Conservation (phyloP, 306 rosid species). For the Hippophae tibetana region DNA sequence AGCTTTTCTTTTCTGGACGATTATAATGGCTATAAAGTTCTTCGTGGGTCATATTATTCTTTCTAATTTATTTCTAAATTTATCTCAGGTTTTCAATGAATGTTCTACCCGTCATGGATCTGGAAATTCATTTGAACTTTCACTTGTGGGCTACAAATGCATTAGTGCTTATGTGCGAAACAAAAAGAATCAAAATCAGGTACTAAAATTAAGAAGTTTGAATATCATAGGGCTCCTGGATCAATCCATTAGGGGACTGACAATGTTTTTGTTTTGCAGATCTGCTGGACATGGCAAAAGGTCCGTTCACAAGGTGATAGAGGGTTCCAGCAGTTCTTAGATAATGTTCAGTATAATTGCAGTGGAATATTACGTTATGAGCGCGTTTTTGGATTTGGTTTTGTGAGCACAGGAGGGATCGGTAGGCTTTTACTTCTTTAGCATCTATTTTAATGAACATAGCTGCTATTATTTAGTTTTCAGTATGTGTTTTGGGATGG, state of each 20-base stretch:
- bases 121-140: slow-evolving; percentile 71
- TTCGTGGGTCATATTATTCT: too few species aligned
- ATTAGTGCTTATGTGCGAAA: slow-evolving; percentile 91
- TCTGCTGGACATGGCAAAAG: slow-evolving; percentile 71
- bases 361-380: slow-evolving; percentile 41
- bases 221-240: too few species aligned
- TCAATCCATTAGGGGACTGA: slow-evolving; percentile 8
- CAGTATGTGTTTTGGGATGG: background rate
- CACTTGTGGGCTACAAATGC: slow-evolving; percentile 86
- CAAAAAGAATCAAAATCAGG: slow-evolving; percentile 95
- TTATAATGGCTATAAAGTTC: too few species aligned
- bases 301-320: slow-evolving; percentile 33
- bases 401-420: slow-evolving; percentile 45
- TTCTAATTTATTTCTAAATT: too few species aligned
- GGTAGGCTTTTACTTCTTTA: slow-evolving; percentile 20
- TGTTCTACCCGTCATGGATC: slow-evolving; percentile 38
- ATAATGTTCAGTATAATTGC: slow-evolving; percentile 40
- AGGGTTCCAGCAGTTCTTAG: slow-evolving; percentile 42
- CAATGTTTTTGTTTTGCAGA: slow-evolving; percentile 36
- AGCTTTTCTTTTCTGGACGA: too few species aligned
- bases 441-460: slow-evolving; percentile 6
- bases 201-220: background rate
- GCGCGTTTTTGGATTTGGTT: slow-evolving; percentile 43
- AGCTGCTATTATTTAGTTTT: background rate
- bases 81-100: slow-evolving; percentile 60